Conservation (phyloP, 2,329 filamentous ascomycete species). For the Fusarium camptoceras region DNA sequence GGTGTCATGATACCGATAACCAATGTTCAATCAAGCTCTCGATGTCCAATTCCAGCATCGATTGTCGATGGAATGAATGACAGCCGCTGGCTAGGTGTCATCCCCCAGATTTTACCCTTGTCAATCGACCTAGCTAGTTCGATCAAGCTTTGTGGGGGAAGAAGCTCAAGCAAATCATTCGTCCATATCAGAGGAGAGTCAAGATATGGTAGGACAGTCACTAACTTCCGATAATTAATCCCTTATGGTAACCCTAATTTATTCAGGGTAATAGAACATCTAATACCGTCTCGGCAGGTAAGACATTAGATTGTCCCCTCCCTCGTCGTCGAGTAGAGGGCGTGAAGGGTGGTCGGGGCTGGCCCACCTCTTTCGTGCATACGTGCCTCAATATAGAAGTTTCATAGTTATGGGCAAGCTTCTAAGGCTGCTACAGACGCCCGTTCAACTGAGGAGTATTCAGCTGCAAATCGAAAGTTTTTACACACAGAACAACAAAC, state of each 20-base stretch:
- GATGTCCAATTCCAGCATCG: not conserved
- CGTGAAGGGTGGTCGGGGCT: not conserved
- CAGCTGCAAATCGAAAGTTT: not conserved
- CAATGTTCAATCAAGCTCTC: not conserved
- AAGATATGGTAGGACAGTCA: not conserved
- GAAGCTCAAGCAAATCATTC: slow-evolving; percentile 4
- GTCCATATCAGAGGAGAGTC: not conserved
- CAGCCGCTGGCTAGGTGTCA: not conserved
- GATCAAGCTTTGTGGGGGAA: slow-evolving; percentile 26
- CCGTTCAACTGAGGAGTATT: not conserved
- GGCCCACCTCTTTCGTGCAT: not conserved
- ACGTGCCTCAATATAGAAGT: not conserved
- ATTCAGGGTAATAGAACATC: not conserved
- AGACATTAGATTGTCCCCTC: not conserved
- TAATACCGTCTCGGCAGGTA: not conserved
- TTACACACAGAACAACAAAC: not conserved
- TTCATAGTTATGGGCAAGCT: not conserved
- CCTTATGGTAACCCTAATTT: not conserved
- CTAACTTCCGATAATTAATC: not conserved
- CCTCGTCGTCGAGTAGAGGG: not conserved
- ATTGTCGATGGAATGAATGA: not conserved
- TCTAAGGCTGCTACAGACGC: slow-evolving; percentile 4
- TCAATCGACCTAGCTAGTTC: not conserved
- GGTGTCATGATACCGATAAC: not conserved
- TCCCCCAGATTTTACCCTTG: slow-evolving; percentile 25